Evolutionary conservation across 805 yeast species (phyloP).

Genomic region (Kuraishia hungarica): DNA sequence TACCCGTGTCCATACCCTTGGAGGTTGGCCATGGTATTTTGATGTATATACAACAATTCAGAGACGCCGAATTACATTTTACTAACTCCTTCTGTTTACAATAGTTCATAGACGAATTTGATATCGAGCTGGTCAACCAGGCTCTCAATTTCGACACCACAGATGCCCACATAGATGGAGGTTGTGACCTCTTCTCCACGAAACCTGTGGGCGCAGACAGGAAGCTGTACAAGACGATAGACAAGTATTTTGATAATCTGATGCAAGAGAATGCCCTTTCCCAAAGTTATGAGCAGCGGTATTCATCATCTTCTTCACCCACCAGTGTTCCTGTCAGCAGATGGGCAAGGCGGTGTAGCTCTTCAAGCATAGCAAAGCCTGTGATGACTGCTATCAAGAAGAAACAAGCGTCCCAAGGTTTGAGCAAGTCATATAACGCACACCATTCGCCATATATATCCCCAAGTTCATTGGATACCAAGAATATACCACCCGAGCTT

Average conservation of each 20-base stretch:
- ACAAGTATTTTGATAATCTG: slow-evolving; percentile 60
- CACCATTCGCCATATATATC: slow-evolving; percentile 1
- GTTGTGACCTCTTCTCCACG: slow-evolving; percentile 90
- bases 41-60: too few species aligned
- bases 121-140: slow-evolving; percentile 85
- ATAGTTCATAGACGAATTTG: slow-evolving; percentile 87
- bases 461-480: slow-evolving; percentile 18
- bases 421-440: slow-evolving; percentile 1
- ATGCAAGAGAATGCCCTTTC: slow-evolving; percentile 35
- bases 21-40: too few species aligned
- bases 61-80: too few species aligned
- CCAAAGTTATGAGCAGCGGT: slow-evolving; percentile 8
- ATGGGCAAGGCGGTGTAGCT: slow-evolving; percentile 1
- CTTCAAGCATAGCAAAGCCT: slow-evolving; percentile 2
- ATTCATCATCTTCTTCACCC: slow-evolving; percentile 6
- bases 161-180: slow-evolving; percentile 74
- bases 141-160: slow-evolving; percentile 71
- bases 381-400: not conserved
- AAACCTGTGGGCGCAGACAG: slow-evolving; percentile 88
- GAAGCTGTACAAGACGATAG: slow-evolving; percentile 81
- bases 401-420: not conserved
- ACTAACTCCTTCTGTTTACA: not conserved
- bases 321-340: not conserved
- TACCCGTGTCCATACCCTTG: too few species aligned
- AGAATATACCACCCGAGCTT: not conserved